Evolutionary conservation across 306 rosid genomes (phyloP).

Genomic region (Fragaria iinumae): DNA sequence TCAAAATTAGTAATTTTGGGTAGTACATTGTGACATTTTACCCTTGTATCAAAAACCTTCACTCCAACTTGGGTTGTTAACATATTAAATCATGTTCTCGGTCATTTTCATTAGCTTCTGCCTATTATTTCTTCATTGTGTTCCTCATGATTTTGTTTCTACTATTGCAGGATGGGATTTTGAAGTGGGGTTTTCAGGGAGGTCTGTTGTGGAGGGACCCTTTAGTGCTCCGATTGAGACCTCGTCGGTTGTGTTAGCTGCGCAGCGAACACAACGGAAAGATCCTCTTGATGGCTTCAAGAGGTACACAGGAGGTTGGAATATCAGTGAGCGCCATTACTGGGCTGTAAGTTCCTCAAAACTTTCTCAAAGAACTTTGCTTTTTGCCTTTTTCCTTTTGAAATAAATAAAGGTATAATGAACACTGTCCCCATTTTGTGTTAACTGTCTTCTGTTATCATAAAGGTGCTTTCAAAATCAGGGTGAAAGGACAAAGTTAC

Average conservation of each 20-base stretch:
- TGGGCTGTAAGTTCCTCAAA: conserved; percentile 45
- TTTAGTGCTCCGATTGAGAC: conserved; percentile 30
- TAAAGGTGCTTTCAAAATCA: not conserved
- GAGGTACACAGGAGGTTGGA: conserved; percentile 48
- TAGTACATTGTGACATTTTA: not conserved
- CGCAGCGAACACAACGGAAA: conserved; percentile 45
- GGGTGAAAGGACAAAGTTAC: conserved; percentile 8
- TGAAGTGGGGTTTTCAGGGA: conserved; percentile 20
- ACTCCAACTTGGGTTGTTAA: not conserved
- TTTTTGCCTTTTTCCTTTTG: not conserved
- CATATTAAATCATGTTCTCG: not conserved
- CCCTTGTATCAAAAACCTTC: not conserved
- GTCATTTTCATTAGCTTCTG: not conserved
- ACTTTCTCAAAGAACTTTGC: not conserved
- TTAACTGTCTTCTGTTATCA: not conserved
- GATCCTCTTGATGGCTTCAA: conserved; percentile 51
- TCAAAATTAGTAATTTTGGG: not conserved
- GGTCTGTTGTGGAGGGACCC: conserved; percentile 41
- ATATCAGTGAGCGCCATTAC: conserved; percentile 55
- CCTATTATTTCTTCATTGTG: not conserved
- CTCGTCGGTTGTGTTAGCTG: conserved; percentile 40
- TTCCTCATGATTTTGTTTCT: not conserved
- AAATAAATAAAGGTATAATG: not conserved
- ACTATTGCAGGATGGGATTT: conserved; percentile 27
- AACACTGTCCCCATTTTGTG: not conserved